These are phyloP conservation scores for Aspergillus sp. DNA, from an alignment of 2,329 filamentous ascomycete genomes.

Conservation along the genomic window DNA sequence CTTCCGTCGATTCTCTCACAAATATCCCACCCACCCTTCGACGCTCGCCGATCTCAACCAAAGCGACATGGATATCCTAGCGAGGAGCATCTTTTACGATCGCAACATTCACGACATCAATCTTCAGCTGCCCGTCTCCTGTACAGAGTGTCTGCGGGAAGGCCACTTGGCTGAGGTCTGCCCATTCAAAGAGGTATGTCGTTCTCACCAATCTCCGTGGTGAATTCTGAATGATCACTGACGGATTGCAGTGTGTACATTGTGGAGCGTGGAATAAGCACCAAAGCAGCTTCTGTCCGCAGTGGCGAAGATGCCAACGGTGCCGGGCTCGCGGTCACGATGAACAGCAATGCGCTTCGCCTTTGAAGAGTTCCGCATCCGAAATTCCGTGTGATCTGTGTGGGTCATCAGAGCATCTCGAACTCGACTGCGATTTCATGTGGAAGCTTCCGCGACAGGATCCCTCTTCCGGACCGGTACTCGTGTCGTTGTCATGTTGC, in stretches of 20 bases:
- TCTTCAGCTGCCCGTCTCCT: constrained; percentile 41
- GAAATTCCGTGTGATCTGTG: constrained; percentile 62
- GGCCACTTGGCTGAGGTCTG: constrained; percentile 46
- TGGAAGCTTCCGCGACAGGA: constrained; percentile 49
- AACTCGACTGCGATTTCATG: constrained; percentile 58
- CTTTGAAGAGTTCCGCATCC: constrained; percentile 45
- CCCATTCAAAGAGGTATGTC: constrained; percentile 41
- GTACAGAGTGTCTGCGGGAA: constrained; percentile 41
- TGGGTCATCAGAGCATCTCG: constrained; percentile 55
- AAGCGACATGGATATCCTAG: constrained; percentile 40
- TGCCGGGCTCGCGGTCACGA: constrained; percentile 65
- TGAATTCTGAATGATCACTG: neutral
- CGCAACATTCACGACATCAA: constrained; percentile 38
- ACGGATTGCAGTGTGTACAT: constrained; percentile 36
- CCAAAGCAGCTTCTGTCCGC: constrained; percentile 39
- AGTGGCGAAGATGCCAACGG: constrained; percentile 47
- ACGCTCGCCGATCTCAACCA: constrained; percentile 37
- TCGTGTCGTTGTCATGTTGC: constrained; percentile 45
- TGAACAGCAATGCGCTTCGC: constrained; percentile 52
- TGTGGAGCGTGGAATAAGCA: constrained; percentile 44
- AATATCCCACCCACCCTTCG: constrained; percentile 33
- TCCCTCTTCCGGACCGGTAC: constrained; percentile 26
- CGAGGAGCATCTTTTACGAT: constrained; percentile 41
- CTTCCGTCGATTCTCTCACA: constrained; percentile 31
- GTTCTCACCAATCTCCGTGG: neutral